Evolutionary conservation across 2,329 filamentous ascomycete species (phyloP), one percentile per base, ranked within the genome.

Genomic region (Nigrospora oryzae): DNA sequence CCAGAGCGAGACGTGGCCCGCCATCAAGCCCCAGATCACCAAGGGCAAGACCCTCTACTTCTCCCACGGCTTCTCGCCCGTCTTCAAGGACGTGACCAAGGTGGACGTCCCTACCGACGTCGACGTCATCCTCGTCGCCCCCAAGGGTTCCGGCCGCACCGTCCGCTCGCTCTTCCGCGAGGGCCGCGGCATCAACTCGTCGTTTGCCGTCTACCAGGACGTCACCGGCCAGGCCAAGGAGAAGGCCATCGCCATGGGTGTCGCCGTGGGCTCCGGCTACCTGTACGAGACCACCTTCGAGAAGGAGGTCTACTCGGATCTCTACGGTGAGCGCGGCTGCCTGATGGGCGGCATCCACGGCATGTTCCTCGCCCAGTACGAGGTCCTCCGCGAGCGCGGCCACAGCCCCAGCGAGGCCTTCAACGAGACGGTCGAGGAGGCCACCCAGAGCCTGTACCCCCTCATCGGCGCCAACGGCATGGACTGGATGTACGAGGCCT

Each of bases 21-120:
- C 83, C 60, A 93, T 98, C 74, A 97, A 96, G 86, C 93, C 93
- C 65, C 87, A 95, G 75, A 78, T 98, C 64, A 90, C 86, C 72
- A 91, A 97, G 87, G 93, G 89, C 77, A 98, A 98, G 91, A 98
- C 93, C 50, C 88, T 98, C 60, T 98, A 98, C 86, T 98, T 98
- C 83, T 97, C 93, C 59, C 93, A 98, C 83, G 93, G 93, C 65
- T 98, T 98, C 87, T 97, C 93, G 53, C 93, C 93, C 67, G 90
- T 98, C 73, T 98, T 98, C 88, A 96, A 96, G 81, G 85, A 95
- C 70, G 84, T 93, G 67, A 98, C 93, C 81, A 95, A 96, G 74
- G 93, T 98, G 67, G 93, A 98, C 52, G 88, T 96, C 53, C 93
- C 93, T 72, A 81, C 69, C 56, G 86, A 97, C 74, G 86, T 98